Conservation (phyloP, 768 basidiomycete species). For the Leccinum arenicola region DNA sequence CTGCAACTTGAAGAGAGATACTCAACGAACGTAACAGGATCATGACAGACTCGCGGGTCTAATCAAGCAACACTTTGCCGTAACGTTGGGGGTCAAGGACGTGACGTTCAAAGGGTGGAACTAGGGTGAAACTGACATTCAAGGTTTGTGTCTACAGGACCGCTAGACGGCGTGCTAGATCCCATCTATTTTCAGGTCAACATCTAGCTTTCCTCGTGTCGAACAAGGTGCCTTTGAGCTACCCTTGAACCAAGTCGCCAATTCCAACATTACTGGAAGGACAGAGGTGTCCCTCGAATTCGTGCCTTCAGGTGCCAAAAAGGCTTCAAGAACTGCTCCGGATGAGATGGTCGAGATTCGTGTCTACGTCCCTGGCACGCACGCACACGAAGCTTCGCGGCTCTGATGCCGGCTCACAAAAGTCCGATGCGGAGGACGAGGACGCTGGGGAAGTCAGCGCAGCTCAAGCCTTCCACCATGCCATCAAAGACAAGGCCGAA, state of each 20-base stretch:
- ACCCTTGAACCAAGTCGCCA: constrained; percentile 82
- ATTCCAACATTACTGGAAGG: constrained; percentile 96
- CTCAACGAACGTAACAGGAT: constrained; percentile 53
- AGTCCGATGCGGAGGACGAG: constrained; percentile 61
- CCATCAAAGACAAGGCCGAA: constrained; percentile 94
- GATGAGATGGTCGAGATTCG: constrained; percentile 97
- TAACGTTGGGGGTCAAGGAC: constrained; percentile 84
- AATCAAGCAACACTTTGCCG: constrained; percentile 83
- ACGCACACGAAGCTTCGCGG: constrained; percentile 57
- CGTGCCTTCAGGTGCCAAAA: constrained; percentile 46
- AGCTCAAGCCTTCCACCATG: constrained; percentile 95
- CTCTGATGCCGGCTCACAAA: constrained; percentile 73
- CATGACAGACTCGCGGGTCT: constrained; percentile 80
- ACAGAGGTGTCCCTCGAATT: constrained; percentile 99
- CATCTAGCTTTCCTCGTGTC: constrained; percentile 90
- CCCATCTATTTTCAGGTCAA: constrained; percentile 52
- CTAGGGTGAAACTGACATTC: constrained; percentile 94
- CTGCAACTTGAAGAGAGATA: neutral
- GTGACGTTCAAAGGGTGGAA: constrained; percentile 95
- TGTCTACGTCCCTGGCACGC: constrained; percentile 93
- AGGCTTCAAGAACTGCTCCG: constrained; percentile 38
- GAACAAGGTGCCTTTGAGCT: constrained; percentile 86
- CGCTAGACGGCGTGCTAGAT: neutral
- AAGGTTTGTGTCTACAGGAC: constrained; percentile 52
- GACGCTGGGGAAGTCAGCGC: constrained; percentile 77